These are phyloP conservation scores for Eragrostis nindensis DNA, from an alignment of 176 grass and related monocot species.

Conservation along the genomic window DNA sequence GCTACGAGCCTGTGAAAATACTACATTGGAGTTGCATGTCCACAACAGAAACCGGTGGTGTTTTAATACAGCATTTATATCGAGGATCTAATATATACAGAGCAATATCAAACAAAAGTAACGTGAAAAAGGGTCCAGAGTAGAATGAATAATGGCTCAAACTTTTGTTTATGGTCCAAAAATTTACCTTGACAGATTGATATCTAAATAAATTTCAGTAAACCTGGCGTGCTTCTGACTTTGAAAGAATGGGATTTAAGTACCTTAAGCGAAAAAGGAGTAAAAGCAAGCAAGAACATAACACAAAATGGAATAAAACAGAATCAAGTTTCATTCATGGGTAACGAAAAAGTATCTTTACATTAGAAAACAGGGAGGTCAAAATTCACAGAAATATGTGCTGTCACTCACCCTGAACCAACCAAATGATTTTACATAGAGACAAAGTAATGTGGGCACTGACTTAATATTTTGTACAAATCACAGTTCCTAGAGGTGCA, in stretches of 20 bases:
- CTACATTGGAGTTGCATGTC: neutral
- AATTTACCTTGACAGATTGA: too few species aligned
- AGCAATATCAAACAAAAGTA: neutral
- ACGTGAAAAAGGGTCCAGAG: neutral
- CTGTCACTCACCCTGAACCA: neutral
- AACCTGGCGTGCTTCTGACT: too few species aligned
- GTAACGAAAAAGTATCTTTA: neutral
- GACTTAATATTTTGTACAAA: neutral
- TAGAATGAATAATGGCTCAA: neutral
- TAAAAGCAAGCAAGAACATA: too few species aligned
- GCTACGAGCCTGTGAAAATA: too few species aligned
- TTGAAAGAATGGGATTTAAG: too few species aligned
- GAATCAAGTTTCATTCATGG: neutral
- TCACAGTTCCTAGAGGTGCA: neutral
- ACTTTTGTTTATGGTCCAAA: neutral
- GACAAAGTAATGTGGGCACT: too few species aligned
- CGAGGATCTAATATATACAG: neutral
- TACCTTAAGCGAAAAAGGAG: too few species aligned
- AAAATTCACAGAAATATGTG: neutral
- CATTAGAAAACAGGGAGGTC: neutral
- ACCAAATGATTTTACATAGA: neutral
- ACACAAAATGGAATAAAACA: neutral
- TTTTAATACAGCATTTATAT: neutral
- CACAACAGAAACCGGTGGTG: neutral
- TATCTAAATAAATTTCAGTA: too few species aligned